These are phyloP conservation scores for Nidula niveotomentosa DNA, from an alignment of 1,284 basidiomycete species.

Conservation along the genomic window DNA sequence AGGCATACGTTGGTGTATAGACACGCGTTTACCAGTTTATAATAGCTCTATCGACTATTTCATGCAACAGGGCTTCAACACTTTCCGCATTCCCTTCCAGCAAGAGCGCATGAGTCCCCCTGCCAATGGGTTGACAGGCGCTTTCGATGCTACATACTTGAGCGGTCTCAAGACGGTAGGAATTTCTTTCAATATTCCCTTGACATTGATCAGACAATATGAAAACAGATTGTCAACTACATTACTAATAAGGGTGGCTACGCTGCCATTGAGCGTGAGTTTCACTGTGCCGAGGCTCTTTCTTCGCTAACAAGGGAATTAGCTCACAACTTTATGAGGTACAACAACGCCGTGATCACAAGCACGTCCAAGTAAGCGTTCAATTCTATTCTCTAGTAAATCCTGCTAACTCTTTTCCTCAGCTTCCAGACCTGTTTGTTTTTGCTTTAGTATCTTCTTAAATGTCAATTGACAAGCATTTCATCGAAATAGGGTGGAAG, in stretches of 20 bases:
- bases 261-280: conserved; percentile 54
- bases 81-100: conserved; percentile 62
- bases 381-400: neutral
- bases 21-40: neutral
- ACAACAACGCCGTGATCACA: conserved; percentile 49
- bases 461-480: too few relatives aligned
- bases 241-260: conserved; percentile 60
- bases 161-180: conserved; percentile 43
- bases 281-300: conserved; percentile 5
- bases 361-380: conserved; percentile 43
- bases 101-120: conserved; percentile 57
- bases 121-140: conserved; percentile 49
- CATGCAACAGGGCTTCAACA: conserved; percentile 55
- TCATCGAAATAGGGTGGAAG: conserved; percentile 43
- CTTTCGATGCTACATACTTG: conserved; percentile 54
- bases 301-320: neutral
- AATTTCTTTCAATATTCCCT: neutral
- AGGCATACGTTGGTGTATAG: neutral
- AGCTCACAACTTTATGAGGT: conserved; percentile 64
- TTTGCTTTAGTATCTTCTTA: neutral
- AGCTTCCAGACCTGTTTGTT: conserved; percentile 54
- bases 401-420: conserved; percentile 3
- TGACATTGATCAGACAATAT: too few relatives aligned
- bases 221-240: conserved; percentile 48
- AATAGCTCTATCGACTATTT: conserved; percentile 39